Evolutionary conservation across 1,139 yeast genomes (phyloP).

Genomic region (Geotrichum klebahnii): DNA sequence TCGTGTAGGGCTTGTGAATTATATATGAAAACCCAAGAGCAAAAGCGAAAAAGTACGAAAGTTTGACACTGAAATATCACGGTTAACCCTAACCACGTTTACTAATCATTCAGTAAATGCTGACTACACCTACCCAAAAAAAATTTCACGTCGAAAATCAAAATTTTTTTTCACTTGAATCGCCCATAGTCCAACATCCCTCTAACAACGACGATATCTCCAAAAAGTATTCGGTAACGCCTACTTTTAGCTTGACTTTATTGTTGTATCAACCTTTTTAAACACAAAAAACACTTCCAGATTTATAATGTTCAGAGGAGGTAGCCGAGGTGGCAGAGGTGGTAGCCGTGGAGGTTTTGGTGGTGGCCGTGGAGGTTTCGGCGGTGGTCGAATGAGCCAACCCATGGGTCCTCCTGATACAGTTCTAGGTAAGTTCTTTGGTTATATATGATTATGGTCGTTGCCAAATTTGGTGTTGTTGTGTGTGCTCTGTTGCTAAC

Average conservation of each 20-base stretch:
- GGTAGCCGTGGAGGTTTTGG: slow-evolving; percentile 32
- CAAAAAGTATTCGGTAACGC: not conserved
- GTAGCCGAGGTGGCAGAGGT: slow-evolving; percentile 37
- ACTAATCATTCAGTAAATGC: slow-evolving; percentile 1
- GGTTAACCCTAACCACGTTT: not conserved
- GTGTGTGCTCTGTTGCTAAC: not conserved
- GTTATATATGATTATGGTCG: too few species aligned
- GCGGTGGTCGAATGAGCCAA: slow-evolving; percentile 22
- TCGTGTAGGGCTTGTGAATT: not conserved
- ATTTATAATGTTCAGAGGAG: slow-evolving; percentile 36
- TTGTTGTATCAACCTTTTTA: not conserved
- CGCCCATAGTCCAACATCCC: too few species aligned
- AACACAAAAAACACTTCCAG: not conserved
- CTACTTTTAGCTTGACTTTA: not conserved
- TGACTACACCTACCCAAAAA: not conserved
- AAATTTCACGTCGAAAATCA: slow-evolving; percentile 9
- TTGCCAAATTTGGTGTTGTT: not conserved
- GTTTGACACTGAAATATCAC: too few species aligned
- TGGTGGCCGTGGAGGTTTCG: slow-evolving; percentile 61
- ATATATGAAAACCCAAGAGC: too few species aligned
- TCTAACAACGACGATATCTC: too few species aligned
- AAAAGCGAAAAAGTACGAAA: too few species aligned
- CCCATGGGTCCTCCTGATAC: slow-evolving; percentile 89
- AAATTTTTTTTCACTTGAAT: not conserved
- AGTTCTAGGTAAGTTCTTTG: slow-evolving; percentile 41